phyloP scores from a whole-genome alignment of 495 filamentous ascomycete genomes.

The Trichoderma gamsii region DNA sequence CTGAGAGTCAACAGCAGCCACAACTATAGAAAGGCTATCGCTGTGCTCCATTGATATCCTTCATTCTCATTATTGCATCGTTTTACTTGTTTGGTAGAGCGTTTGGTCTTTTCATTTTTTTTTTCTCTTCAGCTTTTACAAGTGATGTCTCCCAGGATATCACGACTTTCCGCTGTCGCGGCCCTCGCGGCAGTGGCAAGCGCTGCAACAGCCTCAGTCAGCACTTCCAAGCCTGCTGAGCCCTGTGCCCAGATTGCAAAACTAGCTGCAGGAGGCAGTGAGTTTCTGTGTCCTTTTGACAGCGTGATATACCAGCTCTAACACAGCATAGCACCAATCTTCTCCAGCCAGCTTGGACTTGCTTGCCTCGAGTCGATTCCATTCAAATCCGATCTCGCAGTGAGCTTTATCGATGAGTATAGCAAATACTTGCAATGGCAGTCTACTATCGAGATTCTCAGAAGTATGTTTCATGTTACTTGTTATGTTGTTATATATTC shows the following conservation, averaged over 20 bases:
- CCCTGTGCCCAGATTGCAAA: neutral
- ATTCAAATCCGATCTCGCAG: neutral
- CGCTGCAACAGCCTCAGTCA: neutral
- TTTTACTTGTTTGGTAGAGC: neutral
- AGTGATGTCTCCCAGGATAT: neutral
- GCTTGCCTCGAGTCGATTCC: neutral
- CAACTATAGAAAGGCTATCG: neutral
- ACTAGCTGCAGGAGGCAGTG: neutral
- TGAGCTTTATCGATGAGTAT: neutral
- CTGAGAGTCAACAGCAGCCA: neutral
- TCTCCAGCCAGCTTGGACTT: constrained; percentile 1
- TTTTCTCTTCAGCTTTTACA: neutral
- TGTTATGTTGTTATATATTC: neutral
- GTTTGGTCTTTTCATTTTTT: neutral
- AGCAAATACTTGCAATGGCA: neutral
- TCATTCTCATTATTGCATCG: neutral
- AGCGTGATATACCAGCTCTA: neutral
- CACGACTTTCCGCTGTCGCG: constrained; percentile 6
- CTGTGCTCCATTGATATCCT: neutral
- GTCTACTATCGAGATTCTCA: constrained; percentile 1
- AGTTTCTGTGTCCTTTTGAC: neutral
- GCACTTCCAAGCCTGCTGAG: neutral
- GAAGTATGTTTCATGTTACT: neutral
- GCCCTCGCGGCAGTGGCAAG: neutral
- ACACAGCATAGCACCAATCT: neutral